Evolutionary conservation across 1,284 basidiomycete species (phyloP).

Genomic region (Ustilago lituana): DNA sequence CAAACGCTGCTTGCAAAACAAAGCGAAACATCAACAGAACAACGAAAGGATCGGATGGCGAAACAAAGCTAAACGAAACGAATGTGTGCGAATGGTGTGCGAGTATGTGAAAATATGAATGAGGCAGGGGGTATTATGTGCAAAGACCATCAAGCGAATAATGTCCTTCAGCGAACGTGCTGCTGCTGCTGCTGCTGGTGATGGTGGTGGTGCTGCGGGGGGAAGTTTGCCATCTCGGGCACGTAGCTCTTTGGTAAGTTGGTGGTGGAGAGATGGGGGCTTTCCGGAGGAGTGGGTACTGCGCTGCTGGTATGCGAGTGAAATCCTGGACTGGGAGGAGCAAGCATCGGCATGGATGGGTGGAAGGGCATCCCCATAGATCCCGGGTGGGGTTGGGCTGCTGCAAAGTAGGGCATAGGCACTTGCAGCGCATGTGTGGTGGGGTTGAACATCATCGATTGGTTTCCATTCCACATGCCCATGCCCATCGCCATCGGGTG

Average conservation of each 20-base stretch:
- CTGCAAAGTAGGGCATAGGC: conserved; percentile 26
- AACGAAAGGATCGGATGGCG: too few relatives aligned
- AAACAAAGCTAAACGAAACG: too few relatives aligned
- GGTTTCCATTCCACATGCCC: conserved; percentile 7
- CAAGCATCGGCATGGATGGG: conserved; percentile 32
- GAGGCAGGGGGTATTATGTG: conserved; percentile 1
- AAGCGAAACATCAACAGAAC: too few relatives aligned
- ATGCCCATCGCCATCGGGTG: conserved; percentile 5
- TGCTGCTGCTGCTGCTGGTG: too few relatives aligned
- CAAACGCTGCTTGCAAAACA: too few relatives aligned
- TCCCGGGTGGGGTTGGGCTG: background rate
- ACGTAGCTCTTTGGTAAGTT: conserved; percentile 9
- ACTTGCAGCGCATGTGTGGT: conserved; percentile 15
- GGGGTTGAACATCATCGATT: conserved; percentile 25
- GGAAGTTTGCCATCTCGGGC: conserved; percentile 7
- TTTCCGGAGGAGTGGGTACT: conserved; percentile 40
- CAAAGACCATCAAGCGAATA: too few relatives aligned
- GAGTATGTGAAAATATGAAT: background rate
- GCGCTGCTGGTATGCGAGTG: conserved; percentile 20
- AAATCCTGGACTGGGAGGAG: conserved; percentile 37
- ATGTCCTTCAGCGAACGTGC: too few relatives aligned
- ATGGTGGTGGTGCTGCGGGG: too few relatives aligned
- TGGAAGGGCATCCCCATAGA: conserved; percentile 9
- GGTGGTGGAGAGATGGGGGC: conserved; percentile 14
- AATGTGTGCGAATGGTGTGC: background rate